Evolutionary conservation across 306 rosid species (phyloP).

Genomic region (Lablab purpureus): DNA sequence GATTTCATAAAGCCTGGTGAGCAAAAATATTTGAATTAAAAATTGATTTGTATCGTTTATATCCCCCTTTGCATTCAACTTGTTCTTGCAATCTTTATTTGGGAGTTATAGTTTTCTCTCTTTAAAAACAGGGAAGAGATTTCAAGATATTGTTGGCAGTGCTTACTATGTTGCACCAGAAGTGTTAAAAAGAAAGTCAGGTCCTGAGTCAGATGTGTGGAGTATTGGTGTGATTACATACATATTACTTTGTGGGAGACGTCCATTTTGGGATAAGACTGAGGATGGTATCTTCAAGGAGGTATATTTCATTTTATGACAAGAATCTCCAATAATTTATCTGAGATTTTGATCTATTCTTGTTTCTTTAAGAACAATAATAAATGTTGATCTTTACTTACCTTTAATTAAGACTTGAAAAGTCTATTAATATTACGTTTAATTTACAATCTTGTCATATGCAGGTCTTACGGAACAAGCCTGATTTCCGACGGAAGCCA

Average conservation of each 20-base stretch:
- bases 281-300: constrained; percentile 99
- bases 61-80: constrained; percentile 2
- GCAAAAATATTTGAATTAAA: constrained; percentile 31
- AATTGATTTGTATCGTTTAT: constrained; percentile 36
- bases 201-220: constrained; percentile 99
- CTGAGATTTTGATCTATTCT: constrained; percentile 21
- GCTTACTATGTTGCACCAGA: constrained; percentile 99
- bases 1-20: constrained; percentile 97
- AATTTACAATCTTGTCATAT: constrained; percentile 32
- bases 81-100: constrained; percentile 43
- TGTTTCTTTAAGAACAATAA: not conserved
- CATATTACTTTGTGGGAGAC: constrained; percentile 96
- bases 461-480: constrained; percentile 92
- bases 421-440: constrained; percentile 16
- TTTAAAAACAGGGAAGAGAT: constrained; percentile 73
- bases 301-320: constrained; percentile 61
- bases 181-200: constrained; percentile 95
- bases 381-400: constrained; percentile 7
- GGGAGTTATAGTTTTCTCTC: constrained; percentile 37
- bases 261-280: constrained; percentile 99
- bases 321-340: constrained; percentile 31
- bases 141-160: constrained; percentile 96
- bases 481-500: constrained; percentile 97
- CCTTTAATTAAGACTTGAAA: not conserved
- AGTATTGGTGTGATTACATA: constrained; percentile 99